These are phyloP conservation scores for Prunus dulcis DNA, from an alignment of 306 rosid species.

Conservation along the genomic window DNA sequence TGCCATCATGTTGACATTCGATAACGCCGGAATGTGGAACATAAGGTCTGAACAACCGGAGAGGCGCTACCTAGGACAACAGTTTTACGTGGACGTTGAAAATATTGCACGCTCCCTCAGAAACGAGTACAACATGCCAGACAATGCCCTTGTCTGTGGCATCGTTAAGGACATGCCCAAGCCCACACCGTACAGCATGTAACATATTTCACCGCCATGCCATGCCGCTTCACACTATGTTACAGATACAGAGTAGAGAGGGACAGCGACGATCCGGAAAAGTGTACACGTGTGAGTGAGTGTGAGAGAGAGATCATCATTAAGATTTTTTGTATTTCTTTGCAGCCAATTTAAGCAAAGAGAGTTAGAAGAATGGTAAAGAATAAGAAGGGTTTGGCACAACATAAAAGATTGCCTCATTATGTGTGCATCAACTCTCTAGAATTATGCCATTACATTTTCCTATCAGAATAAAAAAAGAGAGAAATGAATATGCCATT, in stretches of 20 bases:
- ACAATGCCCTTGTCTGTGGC: constrained; percentile 38
- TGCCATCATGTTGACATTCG: constrained; percentile 53
- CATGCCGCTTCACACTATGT: constrained; percentile 8
- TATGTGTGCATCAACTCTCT: neutral
- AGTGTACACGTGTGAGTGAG: constrained; percentile 2
- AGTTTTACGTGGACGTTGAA: constrained; percentile 48
- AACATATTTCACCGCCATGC: constrained; percentile 2
- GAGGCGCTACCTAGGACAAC: constrained; percentile 65
- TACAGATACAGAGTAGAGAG: neutral
- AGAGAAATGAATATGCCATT: neutral
- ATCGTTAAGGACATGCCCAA: constrained; percentile 35
- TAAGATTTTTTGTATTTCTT: constrained; percentile 11
- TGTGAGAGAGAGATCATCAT: neutral
- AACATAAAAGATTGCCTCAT: neutral
- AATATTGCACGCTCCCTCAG: constrained; percentile 47
- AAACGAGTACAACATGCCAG: constrained; percentile 65
- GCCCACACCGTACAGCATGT: constrained; percentile 35
- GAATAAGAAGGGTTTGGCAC: constrained; percentile 5
- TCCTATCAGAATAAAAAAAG: neutral
- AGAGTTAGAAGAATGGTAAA: neutral
- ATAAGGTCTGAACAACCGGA: constrained; percentile 55
- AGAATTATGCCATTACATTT: neutral
- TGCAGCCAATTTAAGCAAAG: constrained; percentile 6
- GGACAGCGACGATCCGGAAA: neutral
- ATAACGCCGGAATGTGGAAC: constrained; percentile 69